Percentiles rank a stretch among this genome's conserved stretches.
Conservation (phyloP, 805 yeast genomes). For the Maudiozyma pseudohumilis region DNA sequence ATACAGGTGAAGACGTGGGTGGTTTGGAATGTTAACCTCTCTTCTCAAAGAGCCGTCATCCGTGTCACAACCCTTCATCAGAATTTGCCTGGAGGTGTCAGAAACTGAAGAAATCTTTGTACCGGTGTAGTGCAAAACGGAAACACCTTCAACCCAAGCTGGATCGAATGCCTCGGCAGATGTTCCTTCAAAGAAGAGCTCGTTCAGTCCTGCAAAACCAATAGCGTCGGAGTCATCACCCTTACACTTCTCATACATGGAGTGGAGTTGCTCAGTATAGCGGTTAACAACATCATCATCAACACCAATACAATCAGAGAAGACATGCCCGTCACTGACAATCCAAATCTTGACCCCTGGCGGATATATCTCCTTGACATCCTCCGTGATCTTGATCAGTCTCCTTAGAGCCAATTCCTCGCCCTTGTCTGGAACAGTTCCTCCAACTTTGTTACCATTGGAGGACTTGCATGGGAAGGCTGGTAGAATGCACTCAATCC, state of each 20-base stretch:
- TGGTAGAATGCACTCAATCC: conserved; percentile 48
- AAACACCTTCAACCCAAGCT: conserved; percentile 23
- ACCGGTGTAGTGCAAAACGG: conserved; percentile 32
- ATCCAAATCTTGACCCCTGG: conserved; percentile 49
- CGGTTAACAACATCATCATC: conserved; percentile 44
- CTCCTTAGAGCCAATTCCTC: conserved; percentile 36
- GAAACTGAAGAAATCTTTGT: conserved; percentile 31
- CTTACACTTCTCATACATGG: conserved; percentile 32
- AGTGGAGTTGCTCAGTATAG: conserved; percentile 37
- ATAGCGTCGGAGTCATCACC: conserved; percentile 27
- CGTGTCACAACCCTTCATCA: conserved; percentile 39
- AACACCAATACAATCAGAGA: conserved; percentile 55
- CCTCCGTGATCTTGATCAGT: conserved; percentile 27
- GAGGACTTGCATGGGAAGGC: conserved; percentile 60
- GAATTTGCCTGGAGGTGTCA: conserved; percentile 32
- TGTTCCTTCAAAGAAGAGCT: conserved; percentile 29
- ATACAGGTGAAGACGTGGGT: conserved; percentile 43
- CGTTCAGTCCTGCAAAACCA: conserved; percentile 36
- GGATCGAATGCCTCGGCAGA: conserved; percentile 21
- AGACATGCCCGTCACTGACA: conserved; percentile 58
- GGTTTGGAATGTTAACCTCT: conserved; percentile 48
- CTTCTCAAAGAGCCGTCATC: conserved; percentile 55
- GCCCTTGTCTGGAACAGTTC: conserved; percentile 45
- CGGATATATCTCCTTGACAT: conserved; percentile 34
- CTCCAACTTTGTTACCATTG: conserved; percentile 42